Evolutionary conservation across 345 rosid species (phyloP).

Genomic region (Sisymbrium altissimum): DNA sequence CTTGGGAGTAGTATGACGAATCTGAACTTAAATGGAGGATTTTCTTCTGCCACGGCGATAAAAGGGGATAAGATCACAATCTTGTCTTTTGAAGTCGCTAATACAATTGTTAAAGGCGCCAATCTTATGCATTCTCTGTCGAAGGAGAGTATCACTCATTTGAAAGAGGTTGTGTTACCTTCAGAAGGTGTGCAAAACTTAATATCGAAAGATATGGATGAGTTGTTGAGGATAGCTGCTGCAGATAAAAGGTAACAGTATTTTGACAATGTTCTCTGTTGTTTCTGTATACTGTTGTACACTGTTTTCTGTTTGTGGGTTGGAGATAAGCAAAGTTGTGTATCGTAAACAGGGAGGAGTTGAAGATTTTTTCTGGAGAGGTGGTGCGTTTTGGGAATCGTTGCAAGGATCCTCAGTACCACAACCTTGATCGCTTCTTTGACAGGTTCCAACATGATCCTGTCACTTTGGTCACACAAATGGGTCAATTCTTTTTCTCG

Average conservation of each 20-base stretch:
- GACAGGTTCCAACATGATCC: conserved; percentile 52
- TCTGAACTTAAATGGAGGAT: conserved; percentile 61
- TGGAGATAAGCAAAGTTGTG: not conserved
- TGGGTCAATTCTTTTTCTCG: conserved; percentile 6
- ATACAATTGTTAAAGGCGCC: conserved; percentile 90
- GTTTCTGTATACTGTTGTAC: not conserved
- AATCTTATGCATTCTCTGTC: conserved; percentile 92
- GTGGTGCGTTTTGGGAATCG: conserved; percentile 98
- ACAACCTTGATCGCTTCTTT: conserved; percentile 87
- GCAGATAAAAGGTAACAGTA: conserved; percentile 79
- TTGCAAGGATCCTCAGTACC: conserved; percentile 99
- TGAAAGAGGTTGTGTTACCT: conserved; percentile 81
- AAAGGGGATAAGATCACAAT: conserved; percentile 82
- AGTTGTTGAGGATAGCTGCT: conserved; percentile 72
- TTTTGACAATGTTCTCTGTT: conserved; percentile 4
- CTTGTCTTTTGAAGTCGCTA: conserved; percentile 93
- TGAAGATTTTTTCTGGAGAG: conserved; percentile 83
- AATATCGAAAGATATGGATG: conserved; percentile 80
- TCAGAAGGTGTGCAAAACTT: conserved; percentile 87
- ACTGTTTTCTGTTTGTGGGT: not conserved
- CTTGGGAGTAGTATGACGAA: conserved; percentile 95
- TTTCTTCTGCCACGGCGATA: conserved; percentile 69
- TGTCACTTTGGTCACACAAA: conserved; percentile 15
- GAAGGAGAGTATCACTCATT: conserved; percentile 56
- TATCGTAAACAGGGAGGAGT: conserved; percentile 68